Percentiles rank a stretch among this genome's conserved stretches.
phyloP scores from a whole-genome alignment of 495 filamentous ascomycete genomes.

The Penicillium manginii region DNA sequence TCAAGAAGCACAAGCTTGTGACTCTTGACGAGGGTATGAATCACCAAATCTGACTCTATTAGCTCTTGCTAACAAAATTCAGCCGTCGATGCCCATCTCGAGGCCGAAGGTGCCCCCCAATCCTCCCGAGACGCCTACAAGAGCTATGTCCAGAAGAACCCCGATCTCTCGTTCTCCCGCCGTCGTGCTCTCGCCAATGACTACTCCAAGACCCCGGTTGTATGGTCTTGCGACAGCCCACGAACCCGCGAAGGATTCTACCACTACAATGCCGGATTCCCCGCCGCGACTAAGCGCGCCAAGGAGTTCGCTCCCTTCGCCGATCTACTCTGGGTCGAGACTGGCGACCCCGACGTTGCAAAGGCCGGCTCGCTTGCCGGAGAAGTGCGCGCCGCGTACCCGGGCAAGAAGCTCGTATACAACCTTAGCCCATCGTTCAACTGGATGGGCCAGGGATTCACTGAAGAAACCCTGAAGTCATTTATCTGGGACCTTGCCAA shows the following conservation, averaged over 20 bases:
- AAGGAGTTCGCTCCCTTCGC: conserved; percentile 90
- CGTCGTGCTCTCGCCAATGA: conserved; percentile 71
- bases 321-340: conserved; percentile 97
- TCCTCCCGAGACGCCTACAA: conserved; percentile 69
- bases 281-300: conserved; percentile 89
- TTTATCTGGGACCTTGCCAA: conserved; percentile 97
- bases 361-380: conserved; percentile 75
- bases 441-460: conserved; percentile 95
- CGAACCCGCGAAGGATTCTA: conserved; percentile 96
- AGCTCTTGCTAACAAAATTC: conserved; percentile 22
- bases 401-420: conserved; percentile 90
- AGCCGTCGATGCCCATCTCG: conserved; percentile 76
- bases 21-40: conserved; percentile 83
- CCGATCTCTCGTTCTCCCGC: conserved; percentile 73
- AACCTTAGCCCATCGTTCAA: conserved; percentile 97
- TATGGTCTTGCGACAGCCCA: conserved; percentile 89
- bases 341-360: conserved; percentile 79
- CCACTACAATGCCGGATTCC: conserved; percentile 88
- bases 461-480: conserved; percentile 71
- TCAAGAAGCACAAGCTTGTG: conserved; percentile 81
- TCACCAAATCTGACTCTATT: background rate
- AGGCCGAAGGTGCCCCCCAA: conserved; percentile 60
- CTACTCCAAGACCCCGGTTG: conserved; percentile 66
- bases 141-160: conserved; percentile 57
- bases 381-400: conserved; percentile 65